phyloP scores from a whole-genome alignment of 2,329 filamentous ascomycete species.

The Orbilia javanica region DNA sequence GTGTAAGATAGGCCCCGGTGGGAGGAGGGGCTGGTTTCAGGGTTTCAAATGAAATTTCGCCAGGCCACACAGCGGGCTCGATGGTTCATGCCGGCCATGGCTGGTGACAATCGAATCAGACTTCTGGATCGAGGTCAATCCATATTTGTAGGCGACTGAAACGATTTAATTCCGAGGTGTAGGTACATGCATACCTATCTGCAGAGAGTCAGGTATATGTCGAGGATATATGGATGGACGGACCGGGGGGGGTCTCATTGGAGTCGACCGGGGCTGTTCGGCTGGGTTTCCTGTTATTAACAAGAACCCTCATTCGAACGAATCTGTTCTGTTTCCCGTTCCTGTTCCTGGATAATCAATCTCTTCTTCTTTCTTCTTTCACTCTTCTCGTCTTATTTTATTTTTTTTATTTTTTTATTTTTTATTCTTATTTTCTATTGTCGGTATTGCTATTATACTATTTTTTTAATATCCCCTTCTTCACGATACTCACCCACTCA shows the following conservation, averaged over 20 bases:
- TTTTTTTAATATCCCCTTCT: slow-evolving; percentile 10
- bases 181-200: too few relatives aligned
- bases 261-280: slow-evolving; percentile 34
- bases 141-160: too few relatives aligned
- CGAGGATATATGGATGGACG: too few relatives aligned
- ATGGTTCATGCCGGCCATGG: background rate
- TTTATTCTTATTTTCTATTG: too few relatives aligned
- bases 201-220: too few relatives aligned
- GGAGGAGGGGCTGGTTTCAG: background rate
- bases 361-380: slow-evolving; percentile 20
- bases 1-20: background rate
- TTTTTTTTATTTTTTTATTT: too few relatives aligned
- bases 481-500: too few relatives aligned
- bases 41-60: slow-evolving; percentile 17
- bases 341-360: slow-evolving; percentile 10
- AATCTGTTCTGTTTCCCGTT: too few relatives aligned
- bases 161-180: background rate
- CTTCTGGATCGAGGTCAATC: too few relatives aligned
- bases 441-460: background rate
- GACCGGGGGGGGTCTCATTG: background rate
- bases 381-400: background rate
- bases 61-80: background rate
- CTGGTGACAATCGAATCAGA: background rate
- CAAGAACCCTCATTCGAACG: background rate
- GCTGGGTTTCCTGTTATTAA: slow-evolving; percentile 18